These are phyloP conservation scores for Colletotrichum incanum DNA, from an alignment of 2,329 filamentous ascomycete species.

Conservation along the genomic window DNA sequence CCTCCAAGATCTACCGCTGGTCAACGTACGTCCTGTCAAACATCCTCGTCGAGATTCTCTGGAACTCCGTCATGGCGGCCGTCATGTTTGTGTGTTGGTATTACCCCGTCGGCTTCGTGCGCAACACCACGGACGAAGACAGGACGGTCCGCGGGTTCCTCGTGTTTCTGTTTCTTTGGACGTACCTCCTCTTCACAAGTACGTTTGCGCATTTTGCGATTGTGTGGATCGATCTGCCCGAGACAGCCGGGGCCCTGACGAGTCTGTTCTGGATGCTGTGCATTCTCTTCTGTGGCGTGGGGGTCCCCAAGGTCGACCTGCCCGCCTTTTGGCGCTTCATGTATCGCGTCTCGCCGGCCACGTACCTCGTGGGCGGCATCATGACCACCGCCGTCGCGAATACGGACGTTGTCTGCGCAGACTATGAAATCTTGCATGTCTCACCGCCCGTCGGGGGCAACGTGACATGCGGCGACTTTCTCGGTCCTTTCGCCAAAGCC, in stretches of 20 bases:
- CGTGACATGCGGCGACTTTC: conserved; percentile 67
- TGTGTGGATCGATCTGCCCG: conserved; percentile 75
- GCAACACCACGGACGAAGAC: conserved; percentile 61
- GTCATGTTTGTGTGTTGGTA: conserved; percentile 79
- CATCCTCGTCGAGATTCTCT: conserved; percentile 79
- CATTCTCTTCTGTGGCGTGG: conserved; percentile 68
- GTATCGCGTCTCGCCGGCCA: conserved; percentile 78
- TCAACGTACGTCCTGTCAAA: conserved; percentile 71
- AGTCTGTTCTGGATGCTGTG: conserved; percentile 76
- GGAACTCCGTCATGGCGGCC: conserved; percentile 75
- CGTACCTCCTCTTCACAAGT: conserved; percentile 77
- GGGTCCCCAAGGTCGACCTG: conserved; percentile 69
- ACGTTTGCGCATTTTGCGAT: conserved; percentile 78
- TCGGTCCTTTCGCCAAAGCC: conserved; percentile 58
- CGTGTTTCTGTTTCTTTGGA: conserved; percentile 77
- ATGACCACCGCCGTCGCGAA: conserved; percentile 53
- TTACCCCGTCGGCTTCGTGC: conserved; percentile 77
- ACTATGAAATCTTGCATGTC: conserved; percentile 68
- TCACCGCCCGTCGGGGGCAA: conserved; percentile 62
- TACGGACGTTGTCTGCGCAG: conserved; percentile 45
- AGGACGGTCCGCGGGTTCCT: conserved; percentile 71
- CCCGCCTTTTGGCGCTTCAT: conserved; percentile 81
- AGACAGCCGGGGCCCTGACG: conserved; percentile 77
- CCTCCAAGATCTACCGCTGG: conserved; percentile 72
- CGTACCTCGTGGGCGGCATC: conserved; percentile 77